phyloP scores from a whole-genome alignment of 2,329 filamentous ascomycete genomes.

The Ambrosiella xylebori region DNA sequence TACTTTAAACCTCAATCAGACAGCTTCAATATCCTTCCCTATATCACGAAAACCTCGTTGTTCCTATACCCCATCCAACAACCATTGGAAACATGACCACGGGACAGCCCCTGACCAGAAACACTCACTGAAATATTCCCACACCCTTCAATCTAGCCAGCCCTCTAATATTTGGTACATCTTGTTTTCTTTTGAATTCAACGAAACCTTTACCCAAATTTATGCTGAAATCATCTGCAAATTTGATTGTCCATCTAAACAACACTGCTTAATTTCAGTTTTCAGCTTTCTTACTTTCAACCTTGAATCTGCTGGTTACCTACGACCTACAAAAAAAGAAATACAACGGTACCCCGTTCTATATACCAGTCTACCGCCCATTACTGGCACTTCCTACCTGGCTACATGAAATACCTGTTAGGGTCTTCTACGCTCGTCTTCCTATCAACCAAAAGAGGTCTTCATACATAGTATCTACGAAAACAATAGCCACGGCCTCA shows the following conservation, averaged over 20 bases:
- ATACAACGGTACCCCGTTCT: neutral
- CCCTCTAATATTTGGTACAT: neutral
- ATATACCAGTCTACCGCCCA: neutral
- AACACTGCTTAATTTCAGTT: neutral
- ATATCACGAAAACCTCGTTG: conserved; percentile 6
- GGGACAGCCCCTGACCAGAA: conserved; percentile 6
- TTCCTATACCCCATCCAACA: conserved; percentile 5
- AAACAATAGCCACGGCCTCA: no score
- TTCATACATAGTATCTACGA: no score
- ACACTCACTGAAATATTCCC: neutral
- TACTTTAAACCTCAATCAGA: neutral
- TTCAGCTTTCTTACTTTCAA: neutral
- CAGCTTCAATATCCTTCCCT: conserved; percentile 1
- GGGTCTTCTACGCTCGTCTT: no score
- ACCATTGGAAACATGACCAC: conserved; percentile 4
- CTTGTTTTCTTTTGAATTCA: neutral
- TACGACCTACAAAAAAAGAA: neutral
- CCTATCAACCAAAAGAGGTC: no score
- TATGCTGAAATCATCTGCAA: neutral
- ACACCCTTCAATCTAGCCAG: neutral
- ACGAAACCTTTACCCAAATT: neutral
- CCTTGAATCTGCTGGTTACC: neutral
- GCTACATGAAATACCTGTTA: no score
- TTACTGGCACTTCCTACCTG: no score
- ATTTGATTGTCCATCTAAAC: neutral